Evolutionary conservation across 2,329 filamentous ascomycete species (phyloP), one percentile per base, ranked within the genome.

Genomic region (Sordariomycetes sp.): DNA sequence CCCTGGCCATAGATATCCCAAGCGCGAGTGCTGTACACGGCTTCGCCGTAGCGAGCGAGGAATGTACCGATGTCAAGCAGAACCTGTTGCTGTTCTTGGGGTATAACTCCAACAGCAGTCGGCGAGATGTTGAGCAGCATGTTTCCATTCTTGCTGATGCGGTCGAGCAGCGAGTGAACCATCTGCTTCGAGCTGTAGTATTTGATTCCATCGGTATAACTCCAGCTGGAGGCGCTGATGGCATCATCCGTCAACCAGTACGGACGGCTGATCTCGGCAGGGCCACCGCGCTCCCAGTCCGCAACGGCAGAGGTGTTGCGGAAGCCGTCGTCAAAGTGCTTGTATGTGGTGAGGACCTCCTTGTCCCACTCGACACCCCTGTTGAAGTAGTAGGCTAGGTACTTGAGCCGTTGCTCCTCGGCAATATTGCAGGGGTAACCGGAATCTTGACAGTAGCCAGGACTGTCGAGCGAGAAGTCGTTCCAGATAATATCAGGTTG

Each of bases 61-160:
- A 32, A 41, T 16, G 36, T 24, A 15, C 39, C 39, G 19, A 41
- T 37, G 16, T 35, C 37, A 8, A n/a, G 21, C 11, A 41, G 23
- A 16, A 41, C 34, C 5, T 33, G 15, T 28, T 39, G 21, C 28
- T 41, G 39, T 14, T 41, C 34, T 7, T n/a, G 15, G 8, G 39
- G 39, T 4, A 41, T 31, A 23, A 19, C 17, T 12, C 30, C 35
- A n/a, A 33, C 23, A 25, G 68, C 68, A 12, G 46, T 58, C 0
- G 72, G 73, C 1, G 73, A 72, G 26, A 76, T 58, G 36, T 77
- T 68, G 0, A 76, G 57, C 34, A 77, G 42, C 34, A 32, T 7
- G 30, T 23, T 23, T 11, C 30, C 30, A 7, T n/a, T 32, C 19
- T 32, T 5, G 5, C 30, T 32, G 9, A 19, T 18, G 29, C 12